Evolutionary conservation across 2,329 filamentous ascomycete species (phyloP).

Genomic region (Pseudogymnoascus verrucosus): DNA sequence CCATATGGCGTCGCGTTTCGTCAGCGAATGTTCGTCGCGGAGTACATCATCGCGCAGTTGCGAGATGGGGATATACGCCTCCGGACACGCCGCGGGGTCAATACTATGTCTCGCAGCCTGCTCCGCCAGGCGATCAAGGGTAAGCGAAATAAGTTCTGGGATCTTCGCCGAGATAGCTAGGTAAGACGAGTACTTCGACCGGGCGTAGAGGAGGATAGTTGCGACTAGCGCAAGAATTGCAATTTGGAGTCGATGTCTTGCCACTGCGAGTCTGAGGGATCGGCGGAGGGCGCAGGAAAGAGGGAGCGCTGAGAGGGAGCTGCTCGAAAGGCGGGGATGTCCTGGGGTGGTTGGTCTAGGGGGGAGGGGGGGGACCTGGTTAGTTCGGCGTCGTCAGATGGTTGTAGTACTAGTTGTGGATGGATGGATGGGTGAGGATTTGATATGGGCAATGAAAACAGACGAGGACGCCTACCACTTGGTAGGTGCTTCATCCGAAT

Average conservation of each 20-base stretch:
- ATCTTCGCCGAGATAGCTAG: constrained; percentile 62
- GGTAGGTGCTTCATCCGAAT: background rate
- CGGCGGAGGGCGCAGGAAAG: constrained; percentile 73
- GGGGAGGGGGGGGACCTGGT: constrained; percentile 70
- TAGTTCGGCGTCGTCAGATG: constrained; percentile 48
- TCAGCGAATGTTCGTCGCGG: constrained; percentile 68
- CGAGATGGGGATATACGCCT: constrained; percentile 76
- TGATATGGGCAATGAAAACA: background rate
- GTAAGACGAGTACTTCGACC: constrained; percentile 53
- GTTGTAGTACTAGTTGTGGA: background rate
- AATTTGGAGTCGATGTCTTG: constrained; percentile 82
- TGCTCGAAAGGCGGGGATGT: constrained; percentile 65
- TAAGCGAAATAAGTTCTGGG: constrained; percentile 76
- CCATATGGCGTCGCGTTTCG: constrained; percentile 76
- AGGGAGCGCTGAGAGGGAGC: constrained; percentile 85
- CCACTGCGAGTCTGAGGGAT: constrained; percentile 71
- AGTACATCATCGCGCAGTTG: constrained; percentile 90
- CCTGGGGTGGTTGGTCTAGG: constrained; percentile 62
- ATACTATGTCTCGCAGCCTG: constrained; percentile 74
- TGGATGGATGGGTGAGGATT: background rate
- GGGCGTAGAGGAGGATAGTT: constrained; percentile 52
- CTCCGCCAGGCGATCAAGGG: constrained; percentile 70
- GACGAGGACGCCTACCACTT: background rate
- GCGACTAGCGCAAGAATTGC: constrained; percentile 49
- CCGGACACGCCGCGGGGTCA: constrained; percentile 54